phyloP scores from a whole-genome alignment of 768 basidiomycete species.

The Phaffia australis region DNA sequence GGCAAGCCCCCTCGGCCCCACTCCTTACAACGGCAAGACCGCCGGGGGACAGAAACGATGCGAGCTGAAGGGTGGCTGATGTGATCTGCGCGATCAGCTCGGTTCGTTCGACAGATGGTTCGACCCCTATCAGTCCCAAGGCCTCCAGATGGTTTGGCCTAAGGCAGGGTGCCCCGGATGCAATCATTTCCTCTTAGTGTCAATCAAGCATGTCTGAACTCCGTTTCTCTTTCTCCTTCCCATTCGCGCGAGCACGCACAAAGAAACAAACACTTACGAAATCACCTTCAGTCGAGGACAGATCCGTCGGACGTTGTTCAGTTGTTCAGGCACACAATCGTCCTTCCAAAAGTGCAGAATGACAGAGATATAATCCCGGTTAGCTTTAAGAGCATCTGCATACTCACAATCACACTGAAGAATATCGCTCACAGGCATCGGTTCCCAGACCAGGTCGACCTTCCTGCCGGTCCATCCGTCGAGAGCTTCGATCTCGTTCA shows the following conservation, averaged over 20 bases:
- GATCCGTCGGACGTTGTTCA: conserved; percentile 11
- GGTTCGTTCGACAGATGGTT: not conserved
- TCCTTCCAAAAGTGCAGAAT: not conserved
- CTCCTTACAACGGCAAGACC: conserved; percentile 7
- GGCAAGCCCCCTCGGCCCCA: conserved; percentile 19
- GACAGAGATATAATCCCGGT: no score
- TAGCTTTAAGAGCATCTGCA: no score
- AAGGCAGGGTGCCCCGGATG: not conserved
- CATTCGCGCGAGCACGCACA: no score
- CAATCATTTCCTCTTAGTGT: not conserved
- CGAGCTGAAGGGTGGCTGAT: conserved; percentile 6
- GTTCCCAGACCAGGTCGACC: conserved; percentile 46
- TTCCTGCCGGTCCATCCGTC: conserved; percentile 19
- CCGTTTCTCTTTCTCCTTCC: no score
- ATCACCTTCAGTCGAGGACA: conserved; percentile 1
- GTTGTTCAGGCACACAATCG: conserved; percentile 10
- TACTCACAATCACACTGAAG: no score
- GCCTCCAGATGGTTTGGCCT: conserved; percentile 26
- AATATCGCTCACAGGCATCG: conserved; percentile 48
- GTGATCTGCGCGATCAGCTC: not conserved
- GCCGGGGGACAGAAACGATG: conserved; percentile 3
- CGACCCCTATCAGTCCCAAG: conserved; percentile 14
- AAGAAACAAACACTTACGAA: not conserved
- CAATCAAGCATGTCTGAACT: no score
- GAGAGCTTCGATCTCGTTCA: conserved; percentile 51